Base-by-base conservation (phyloP, 805 yeast genomes). In the Debaryomyces castellii region DNA sequence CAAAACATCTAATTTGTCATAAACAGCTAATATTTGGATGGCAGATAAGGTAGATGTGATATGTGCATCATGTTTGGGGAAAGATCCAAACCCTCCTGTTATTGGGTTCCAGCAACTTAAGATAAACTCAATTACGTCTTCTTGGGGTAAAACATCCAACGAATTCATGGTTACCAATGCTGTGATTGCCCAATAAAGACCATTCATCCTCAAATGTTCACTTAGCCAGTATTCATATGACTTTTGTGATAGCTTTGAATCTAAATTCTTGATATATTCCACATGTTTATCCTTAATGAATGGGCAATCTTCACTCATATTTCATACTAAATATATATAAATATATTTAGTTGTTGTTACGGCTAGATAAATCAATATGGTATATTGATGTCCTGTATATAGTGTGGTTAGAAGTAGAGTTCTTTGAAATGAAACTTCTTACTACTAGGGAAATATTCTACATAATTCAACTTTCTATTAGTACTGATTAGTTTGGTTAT, bases 131-230 rank as follows among this genome's bases (percentile, higher is more conserved):
- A 87, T 64, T 11, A 92, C 80, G 5, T 85, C 87, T 1, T 73
- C 66, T 43, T 74, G 71, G n/a, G 82, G 73, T 46, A 92, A 77
- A 0, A 82, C 78, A 22, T 63, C 63, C 27, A 74, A 65, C 2
- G 83, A 70, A 23, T 77, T 73, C 64, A 92, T 60, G 1, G 85
- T 64, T 41, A 78, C 78, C 25, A 91, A 64, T 0, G 97, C 89
- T 14, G 87, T 85, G 2, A 89, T 70, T 0, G 97, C 98, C 99
- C 99, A 94, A 62, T 94, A 94, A 0, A 94, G 75, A 1, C 98
- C 99, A 57, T 88, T 89, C 74, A 94, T 66, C 25, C 97, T 76
- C 41, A 94, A 71, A 62, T 94, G 98, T 58, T 94, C 98, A 9
- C 89, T 80, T 42, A 91, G 65, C 94, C 96, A 89, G 65, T 89